These are phyloP conservation scores for Pythium biforme DNA, from an alignment of 352 stramenopile species.

Conservation along the genomic window DNA sequence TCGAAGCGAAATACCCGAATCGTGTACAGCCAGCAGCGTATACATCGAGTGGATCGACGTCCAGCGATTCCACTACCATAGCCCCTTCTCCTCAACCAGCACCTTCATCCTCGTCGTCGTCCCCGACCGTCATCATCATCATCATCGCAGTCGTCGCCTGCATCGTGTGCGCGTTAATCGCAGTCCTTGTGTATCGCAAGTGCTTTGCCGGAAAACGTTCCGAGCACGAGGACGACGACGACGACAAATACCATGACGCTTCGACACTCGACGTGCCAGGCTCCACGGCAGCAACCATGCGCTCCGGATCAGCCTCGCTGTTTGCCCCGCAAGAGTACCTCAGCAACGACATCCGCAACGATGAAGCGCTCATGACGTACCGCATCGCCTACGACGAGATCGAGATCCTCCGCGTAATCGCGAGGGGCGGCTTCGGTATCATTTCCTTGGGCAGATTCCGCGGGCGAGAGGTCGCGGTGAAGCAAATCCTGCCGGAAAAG, in stretches of 20 bases:
- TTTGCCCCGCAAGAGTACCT: constrained; percentile 18
- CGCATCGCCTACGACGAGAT: constrained; percentile 20
- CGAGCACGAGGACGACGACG: not conserved
- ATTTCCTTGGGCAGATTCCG: constrained; percentile 12
- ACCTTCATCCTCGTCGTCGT: not conserved
- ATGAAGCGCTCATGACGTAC: constrained; percentile 18
- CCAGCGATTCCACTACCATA: not conserved
- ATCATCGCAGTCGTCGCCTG: constrained; percentile 4
- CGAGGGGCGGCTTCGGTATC: constrained; percentile 27
- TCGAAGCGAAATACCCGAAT: constrained; percentile 6
- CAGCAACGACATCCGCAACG: constrained; percentile 28
- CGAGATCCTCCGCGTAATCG: constrained; percentile 5
- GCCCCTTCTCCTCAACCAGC: too few relatives aligned
- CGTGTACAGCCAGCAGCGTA: not conserved
- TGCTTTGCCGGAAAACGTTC: not conserved
- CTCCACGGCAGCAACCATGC: not conserved
- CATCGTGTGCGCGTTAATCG: constrained; percentile 1
- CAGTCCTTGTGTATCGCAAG: constrained; percentile 8
- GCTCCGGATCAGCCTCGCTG: not conserved
- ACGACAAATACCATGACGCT: constrained; percentile 10
- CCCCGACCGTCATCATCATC: constrained; percentile 8
- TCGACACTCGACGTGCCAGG: constrained; percentile 8
- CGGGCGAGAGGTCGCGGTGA: constrained; percentile 18
- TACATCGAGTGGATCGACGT: not conserved
- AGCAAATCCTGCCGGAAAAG: constrained; percentile 25